phyloP scores from a whole-genome alignment of 495 filamentous ascomycete genomes.

The Platismatia glauca region DNA sequence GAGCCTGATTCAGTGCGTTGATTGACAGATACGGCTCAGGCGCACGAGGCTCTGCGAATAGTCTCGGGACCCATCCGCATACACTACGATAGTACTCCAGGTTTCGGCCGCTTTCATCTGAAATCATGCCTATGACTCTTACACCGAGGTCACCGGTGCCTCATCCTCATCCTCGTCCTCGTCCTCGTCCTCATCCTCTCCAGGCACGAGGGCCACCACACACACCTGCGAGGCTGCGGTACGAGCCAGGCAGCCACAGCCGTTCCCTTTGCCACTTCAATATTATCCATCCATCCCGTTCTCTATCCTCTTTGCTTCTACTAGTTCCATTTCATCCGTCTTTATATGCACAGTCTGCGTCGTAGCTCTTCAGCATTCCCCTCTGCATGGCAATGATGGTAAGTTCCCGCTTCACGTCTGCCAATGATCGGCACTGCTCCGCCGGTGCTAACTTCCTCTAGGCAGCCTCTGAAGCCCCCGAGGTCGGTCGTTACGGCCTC shows the following conservation, averaged over 20 bases:
- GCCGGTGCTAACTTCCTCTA: slow-evolving; percentile 13
- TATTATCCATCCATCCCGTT: not conserved
- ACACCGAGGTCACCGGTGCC: not conserved
- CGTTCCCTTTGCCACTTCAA: not conserved
- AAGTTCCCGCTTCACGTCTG: slow-evolving; percentile 5
- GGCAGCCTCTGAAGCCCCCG: slow-evolving; percentile 14
- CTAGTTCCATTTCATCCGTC: not conserved
- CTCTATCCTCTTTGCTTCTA: not conserved
- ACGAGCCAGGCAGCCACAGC: slow-evolving; percentile 5
- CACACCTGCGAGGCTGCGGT: not conserved
- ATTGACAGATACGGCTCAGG: too few species aligned
- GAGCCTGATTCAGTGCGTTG: too few species aligned
- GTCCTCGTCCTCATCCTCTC: slow-evolving; percentile 7
- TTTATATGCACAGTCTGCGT: not conserved
- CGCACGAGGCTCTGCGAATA: slow-evolving; percentile 13
- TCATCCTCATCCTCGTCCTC: too few species aligned
- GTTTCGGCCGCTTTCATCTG: not conserved
- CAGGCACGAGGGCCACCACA: slow-evolving; percentile 16
- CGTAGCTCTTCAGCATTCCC: not conserved
- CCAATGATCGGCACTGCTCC: not conserved
- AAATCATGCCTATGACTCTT: slow-evolving; percentile 7
- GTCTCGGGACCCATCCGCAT: slow-evolving; percentile 5
- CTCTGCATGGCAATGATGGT: slow-evolving; percentile 17
- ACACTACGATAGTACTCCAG: too few species aligned
- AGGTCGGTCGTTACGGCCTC: slow-evolving; percentile 56